phyloP scores from a whole-genome alignment of 192 early-diverging fungal genomes.

The Umbelopsis sp. region DNA sequence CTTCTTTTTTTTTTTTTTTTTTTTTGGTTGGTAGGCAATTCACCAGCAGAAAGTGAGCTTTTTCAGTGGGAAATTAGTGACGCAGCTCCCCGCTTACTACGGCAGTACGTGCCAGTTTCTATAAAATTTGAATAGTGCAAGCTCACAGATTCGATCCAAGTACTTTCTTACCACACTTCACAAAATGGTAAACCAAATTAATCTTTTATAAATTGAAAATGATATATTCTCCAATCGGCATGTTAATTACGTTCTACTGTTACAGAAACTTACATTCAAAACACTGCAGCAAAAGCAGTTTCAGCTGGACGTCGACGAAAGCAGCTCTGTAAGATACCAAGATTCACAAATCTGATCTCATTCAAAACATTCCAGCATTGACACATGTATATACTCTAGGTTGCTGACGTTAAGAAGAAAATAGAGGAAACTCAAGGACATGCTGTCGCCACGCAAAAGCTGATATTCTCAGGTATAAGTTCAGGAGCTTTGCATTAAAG shows the following conservation, averaged over 20 bases:
- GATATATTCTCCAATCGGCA: background rate
- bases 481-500: slow-evolving; percentile 37
- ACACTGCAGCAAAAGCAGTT: slow-evolving; percentile 89
- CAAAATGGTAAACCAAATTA: background rate
- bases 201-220: background rate
- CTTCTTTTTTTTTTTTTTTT: background rate
- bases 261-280: slow-evolving; percentile 83
- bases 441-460: slow-evolving; percentile 74
- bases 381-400: slow-evolving; percentile 40
- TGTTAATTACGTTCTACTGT: background rate
- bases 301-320: slow-evolving; percentile 73
- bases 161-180: background rate
- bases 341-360: background rate
- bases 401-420: slow-evolving; percentile 77
- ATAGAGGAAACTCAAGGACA: slow-evolving; percentile 75
- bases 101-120: no score
- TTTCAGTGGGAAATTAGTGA: slow-evolving; percentile 3
- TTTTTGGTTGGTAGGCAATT: background rate
- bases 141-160: no score
- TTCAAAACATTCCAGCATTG: background rate
- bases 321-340: slow-evolving; percentile 50
- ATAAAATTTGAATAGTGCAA: background rate
- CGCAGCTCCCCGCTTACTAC: background rate
- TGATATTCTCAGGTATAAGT: slow-evolving; percentile 80
- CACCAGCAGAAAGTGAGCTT: background rate